Base-by-base conservation (phyloP, 106 monocot species). In the Agapanthus africanus region DNA sequence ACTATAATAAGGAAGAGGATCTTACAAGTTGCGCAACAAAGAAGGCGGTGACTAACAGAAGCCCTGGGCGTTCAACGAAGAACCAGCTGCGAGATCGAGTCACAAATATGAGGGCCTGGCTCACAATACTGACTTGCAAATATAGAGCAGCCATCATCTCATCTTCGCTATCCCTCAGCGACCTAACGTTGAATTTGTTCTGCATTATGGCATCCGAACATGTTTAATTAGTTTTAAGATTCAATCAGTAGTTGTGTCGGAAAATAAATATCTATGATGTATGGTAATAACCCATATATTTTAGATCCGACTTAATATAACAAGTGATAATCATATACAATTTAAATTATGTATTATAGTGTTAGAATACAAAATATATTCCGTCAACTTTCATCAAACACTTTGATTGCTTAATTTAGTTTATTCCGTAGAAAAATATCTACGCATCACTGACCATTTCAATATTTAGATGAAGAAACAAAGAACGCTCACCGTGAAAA, bases 71-170 rank as follows among this genome's bases (percentile, higher is more conserved):
- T 49, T 85, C 85, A 16, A 83, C 22, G 30, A 80, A 90, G 75
- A 40, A 77, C 85, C 90, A 90, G 71, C 90, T 85, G 25, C 90
- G 85, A 50, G 90, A 85, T 19, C 90, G 74, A 50, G 90, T 90
- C 15, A 90, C 90, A 65, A 90, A 90, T 36, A 90, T 90, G 56
- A 90, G 90, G 30, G 90, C 90, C 65, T 90, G 90, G 37, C 90
- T 90, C 60, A 90, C 82, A 27, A 90, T 90, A 59, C 90, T 90
- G 25, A 90, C 90, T 85, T 90, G 90, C 33, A 90, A 68, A 65
- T 90, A 90, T 22, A 90, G 41, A 34, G 85, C 90, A 44, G 90
- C 68, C 85, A 83, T 85, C 85, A 85, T 80, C 38, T 90, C 90
- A 34, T 80, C 35, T 0, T 63, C 32, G 8, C 65, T 83, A 30